Conservation (phyloP, 148 eudicot species). For the Hydrangea macrophylla region DNA sequence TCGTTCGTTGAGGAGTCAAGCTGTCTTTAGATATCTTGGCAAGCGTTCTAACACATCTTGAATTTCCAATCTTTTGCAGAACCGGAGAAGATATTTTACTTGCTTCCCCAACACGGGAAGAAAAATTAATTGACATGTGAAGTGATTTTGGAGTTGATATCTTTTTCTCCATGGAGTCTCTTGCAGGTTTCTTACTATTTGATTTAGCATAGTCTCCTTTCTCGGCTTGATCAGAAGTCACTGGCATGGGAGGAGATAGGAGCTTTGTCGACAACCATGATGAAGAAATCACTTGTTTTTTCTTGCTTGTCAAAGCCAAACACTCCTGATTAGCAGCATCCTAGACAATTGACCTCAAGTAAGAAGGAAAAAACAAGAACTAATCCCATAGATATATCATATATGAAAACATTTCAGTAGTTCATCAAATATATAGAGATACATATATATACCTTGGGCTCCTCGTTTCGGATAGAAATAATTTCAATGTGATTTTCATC, state of each 20-base stretch:
- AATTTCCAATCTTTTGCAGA: constrained; percentile 30
- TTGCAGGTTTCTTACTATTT: constrained; percentile 20
- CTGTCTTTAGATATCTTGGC: constrained; percentile 39
- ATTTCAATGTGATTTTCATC: constrained; percentile 11
- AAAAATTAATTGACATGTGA: constrained; percentile 44
- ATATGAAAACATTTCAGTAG: too few relatives aligned
- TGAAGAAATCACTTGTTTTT: constrained; percentile 23
- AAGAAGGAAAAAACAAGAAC: constrained; percentile 8
- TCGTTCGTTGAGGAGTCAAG: constrained; percentile 32
- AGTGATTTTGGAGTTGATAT: constrained; percentile 28
- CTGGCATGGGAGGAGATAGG: constrained; percentile 31
- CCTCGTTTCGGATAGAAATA: constrained; percentile 19
- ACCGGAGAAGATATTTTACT: constrained; percentile 34
- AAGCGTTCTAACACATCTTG: constrained; percentile 37
- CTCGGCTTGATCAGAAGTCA: constrained; percentile 24
- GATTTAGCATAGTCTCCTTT: constrained; percentile 27
- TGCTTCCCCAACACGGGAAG: constrained; percentile 22
- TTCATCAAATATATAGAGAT: not conserved
- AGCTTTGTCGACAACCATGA: constrained; percentile 31
- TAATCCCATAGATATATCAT: constrained; percentile 1
- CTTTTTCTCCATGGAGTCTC: constrained; percentile 28
- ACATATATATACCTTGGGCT: constrained; percentile 28
- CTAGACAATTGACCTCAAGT: constrained; percentile 27
- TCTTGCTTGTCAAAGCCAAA: constrained; percentile 29
- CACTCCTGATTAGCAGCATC: constrained; percentile 23